Evolutionary conservation across 495 filamentous ascomycete genomes (phyloP).

Genomic region (Ramalina intermedia): DNA sequence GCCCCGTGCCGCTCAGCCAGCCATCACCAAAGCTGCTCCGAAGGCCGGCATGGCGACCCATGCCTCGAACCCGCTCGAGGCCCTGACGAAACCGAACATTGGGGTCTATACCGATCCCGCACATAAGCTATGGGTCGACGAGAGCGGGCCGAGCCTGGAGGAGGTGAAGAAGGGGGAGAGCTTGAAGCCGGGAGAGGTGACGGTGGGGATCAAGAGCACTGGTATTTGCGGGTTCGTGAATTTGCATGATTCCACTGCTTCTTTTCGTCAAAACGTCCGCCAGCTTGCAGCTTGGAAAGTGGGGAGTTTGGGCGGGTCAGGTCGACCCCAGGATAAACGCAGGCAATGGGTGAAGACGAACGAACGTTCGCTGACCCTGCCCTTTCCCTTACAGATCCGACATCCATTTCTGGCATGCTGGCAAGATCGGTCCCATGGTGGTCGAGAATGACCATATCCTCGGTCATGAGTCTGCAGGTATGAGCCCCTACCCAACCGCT

Average conservation of each 20-base stretch:
- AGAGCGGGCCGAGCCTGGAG: conserved; percentile 60
- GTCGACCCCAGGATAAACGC: no score
- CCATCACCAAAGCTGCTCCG: background rate
- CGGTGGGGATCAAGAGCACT: conserved; percentile 33
- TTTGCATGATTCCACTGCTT: no score
- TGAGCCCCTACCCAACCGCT: background rate
- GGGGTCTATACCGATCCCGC: conserved; percentile 88
- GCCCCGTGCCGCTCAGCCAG: background rate
- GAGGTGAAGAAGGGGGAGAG: conserved; percentile 53
- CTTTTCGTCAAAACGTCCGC: no score
- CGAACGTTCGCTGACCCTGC: background rate
- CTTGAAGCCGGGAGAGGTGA: conserved; percentile 53
- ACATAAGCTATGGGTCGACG: conserved; percentile 81
- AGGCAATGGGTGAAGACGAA: no score
- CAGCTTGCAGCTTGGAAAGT: no score
- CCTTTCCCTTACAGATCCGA: conserved; percentile 40
- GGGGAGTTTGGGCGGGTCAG: no score
- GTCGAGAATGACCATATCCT: conserved; percentile 25
- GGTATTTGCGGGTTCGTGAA: conserved; percentile 45
- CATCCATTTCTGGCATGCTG: conserved; percentile 46
- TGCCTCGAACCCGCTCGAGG: conserved; percentile 6
- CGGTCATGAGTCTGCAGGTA: conserved; percentile 33
- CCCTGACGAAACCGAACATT: conserved; percentile 60
- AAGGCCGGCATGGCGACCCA: conserved; percentile 6
- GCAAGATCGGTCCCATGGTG: conserved; percentile 25